Conservation (phyloP, 306 rosid species). For the Psophocarpus tetragonolobus region DNA sequence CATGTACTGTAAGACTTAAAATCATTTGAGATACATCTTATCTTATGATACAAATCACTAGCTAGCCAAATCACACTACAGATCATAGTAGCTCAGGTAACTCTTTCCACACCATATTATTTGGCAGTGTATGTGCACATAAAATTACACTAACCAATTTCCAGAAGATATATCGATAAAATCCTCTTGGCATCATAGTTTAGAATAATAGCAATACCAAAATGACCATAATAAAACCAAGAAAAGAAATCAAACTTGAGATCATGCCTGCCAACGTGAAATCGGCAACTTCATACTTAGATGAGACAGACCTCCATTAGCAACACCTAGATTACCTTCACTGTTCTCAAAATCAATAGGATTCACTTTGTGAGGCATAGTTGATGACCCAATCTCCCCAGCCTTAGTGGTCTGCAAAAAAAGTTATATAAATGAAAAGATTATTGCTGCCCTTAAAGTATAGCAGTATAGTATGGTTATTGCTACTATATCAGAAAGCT, state of each 20-base stretch:
- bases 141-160: not conserved
- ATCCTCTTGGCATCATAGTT: conserved; percentile 5
- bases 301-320: conserved; percentile 71
- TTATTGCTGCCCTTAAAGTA: not conserved
- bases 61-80: not conserved
- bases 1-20: not conserved
- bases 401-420: conserved; percentile 54
- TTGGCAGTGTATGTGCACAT: not conserved
- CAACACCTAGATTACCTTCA: conserved; percentile 92
- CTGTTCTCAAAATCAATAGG: conserved; percentile 97
- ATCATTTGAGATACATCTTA: not conserved
- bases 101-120: not conserved
- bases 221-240: not conserved
- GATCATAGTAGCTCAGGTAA: not conserved
- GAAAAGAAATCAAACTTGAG: conserved; percentile 15
- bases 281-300: conserved; percentile 82
- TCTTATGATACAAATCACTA: not conserved
- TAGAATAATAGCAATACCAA: conserved; percentile 3
- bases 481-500: conserved; percentile 21
- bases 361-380: conserved; percentile 97
- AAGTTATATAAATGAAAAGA: not conserved
- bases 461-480: not conserved
- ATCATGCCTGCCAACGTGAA: conserved; percentile 84
- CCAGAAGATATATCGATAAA: conserved; percentile 14
- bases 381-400: conserved; percentile 89